Evolutionary conservation across 2,329 filamentous ascomycete species (phyloP).

Genomic region (Phialophora macrospora): DNA sequence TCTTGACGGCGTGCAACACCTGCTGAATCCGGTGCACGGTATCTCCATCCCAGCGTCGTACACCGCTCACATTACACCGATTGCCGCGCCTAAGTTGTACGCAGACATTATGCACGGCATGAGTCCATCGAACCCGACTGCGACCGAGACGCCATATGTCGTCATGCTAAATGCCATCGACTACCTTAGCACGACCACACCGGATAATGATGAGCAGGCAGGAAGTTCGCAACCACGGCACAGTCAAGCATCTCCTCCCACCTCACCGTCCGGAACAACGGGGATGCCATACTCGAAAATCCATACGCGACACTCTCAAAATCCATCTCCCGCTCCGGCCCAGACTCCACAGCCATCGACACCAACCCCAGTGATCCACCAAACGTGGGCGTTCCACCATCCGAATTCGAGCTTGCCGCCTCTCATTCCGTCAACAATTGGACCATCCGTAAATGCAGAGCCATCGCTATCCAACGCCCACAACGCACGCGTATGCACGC

Average conservation of each 20-base stretch:
- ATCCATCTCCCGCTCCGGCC: constrained; percentile 36
- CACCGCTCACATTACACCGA: constrained; percentile 90
- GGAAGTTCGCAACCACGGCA: constrained; percentile 13
- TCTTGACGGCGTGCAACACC: constrained; percentile 90
- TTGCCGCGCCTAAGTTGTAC: constrained; percentile 83
- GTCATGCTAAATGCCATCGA: constrained; percentile 90
- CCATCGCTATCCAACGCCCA: constrained; percentile 70
- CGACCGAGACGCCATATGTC: constrained; percentile 91
- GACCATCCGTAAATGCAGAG: constrained; percentile 18
- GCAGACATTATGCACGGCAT: constrained; percentile 74
- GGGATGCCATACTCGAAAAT: constrained; percentile 26
- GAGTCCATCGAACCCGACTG: constrained; percentile 64
- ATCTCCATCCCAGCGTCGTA: constrained; percentile 95
- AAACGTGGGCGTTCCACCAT: constrained; percentile 52
- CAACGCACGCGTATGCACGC: constrained; percentile 78
- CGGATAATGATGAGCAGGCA: constrained; percentile 47
- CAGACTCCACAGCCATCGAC: constrained; percentile 41
- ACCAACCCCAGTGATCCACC: constrained; percentile 47
- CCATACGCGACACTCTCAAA: constrained; percentile 34
- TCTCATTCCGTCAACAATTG: constrained; percentile 48
- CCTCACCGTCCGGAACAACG: constrained; percentile 19
- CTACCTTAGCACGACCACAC: constrained; percentile 73
- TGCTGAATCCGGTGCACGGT: constrained; percentile 77
- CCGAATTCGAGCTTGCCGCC: constrained; percentile 40
- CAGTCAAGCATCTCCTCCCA: constrained; percentile 1